Evolutionary conservation across 257 asterid species (phyloP), one percentile per base, ranked within the genome.

Genomic region (Lycium ferocissimum): DNA sequence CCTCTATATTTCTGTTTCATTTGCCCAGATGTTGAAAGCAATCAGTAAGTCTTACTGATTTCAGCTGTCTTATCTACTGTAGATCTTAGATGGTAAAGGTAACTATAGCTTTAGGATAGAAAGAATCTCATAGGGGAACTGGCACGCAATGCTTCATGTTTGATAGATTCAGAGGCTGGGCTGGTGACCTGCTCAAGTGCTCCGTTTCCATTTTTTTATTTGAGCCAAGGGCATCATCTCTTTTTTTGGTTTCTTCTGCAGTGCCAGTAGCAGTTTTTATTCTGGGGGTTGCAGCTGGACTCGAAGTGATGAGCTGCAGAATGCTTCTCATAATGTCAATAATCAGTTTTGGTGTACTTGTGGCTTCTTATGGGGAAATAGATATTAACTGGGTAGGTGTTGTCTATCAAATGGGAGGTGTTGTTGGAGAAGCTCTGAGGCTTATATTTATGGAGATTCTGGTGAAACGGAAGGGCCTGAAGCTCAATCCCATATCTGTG

Each of bases 391-490:
- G 99, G 99, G 87, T 95, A 18, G 98, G 99, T 84, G 99, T 97
- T 51, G 95, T 97, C 87, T 97, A 97, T 92, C 99, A 95, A 91
- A 97, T 97, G 99, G 99, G 99, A 83, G 99, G 99, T 83, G 98
- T 97, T 51, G 94, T 97, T 67, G 99, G 98, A 81, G 99, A 97
- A 92, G 98, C 99, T 88, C 84, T 97, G 86, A 94, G 99, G 90
- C 93, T 95, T 80, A 93, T 97, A 87, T 95, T 97, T 85, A 93
- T 97, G 97, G 99, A 97, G 90, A 92, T 97, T 88, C 89, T 97
- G 66, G 98, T 97, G 82, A 97, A 97, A 90, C 88, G 95, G 85
- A 97, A 97, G 93, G 98, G 99, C 61, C 88, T 97, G 83, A 95
- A 97, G 87, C 86, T 97, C 83, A 97, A 95, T 86, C 98, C 99